Percentiles rank a stretch among this genome's conserved stretches.
phyloP scores from a whole-genome alignment of 805 yeast species.

The Starmerella scarabaei region DNA sequence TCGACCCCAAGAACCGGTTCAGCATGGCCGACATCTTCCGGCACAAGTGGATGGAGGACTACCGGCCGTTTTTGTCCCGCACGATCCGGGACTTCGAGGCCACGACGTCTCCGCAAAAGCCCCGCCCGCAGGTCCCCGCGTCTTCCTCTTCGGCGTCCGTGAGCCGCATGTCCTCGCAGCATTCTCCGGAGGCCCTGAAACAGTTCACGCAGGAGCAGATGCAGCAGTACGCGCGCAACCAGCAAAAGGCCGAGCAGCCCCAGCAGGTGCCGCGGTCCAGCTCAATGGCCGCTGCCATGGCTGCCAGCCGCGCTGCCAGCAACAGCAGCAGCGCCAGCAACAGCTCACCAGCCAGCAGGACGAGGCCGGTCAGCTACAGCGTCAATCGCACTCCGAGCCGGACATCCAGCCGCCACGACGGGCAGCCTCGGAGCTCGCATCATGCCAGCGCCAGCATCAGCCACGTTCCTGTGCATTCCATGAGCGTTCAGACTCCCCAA shows the following conservation, averaged over 20 bases:
- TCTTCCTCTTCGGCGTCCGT: conserved; percentile 1
- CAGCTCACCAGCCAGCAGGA: not conserved
- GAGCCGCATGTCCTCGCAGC: not conserved
- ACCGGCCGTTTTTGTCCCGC: conserved; percentile 66
- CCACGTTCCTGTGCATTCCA: no score
- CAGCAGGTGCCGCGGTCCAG: not conserved
- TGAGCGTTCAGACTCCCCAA: no score
- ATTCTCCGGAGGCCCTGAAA: not conserved
- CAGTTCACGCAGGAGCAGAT: no score
- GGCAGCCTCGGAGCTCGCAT: not conserved
- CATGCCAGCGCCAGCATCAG: conserved; percentile 1
- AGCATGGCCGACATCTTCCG: conserved; percentile 53
- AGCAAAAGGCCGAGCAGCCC: not conserved
- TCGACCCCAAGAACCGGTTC: conserved; percentile 72
- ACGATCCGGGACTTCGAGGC: conserved; percentile 84
- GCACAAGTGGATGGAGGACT: conserved; percentile 83
- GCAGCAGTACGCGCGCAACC: no score
- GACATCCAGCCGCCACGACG: conserved; percentile 4
- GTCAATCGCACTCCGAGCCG: conserved; percentile 1
- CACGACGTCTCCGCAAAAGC: conserved; percentile 12
- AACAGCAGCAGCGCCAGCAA: conserved; percentile 2
- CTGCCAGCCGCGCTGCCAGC: conserved; percentile 6
- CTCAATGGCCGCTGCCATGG: not conserved
- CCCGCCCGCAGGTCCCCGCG: not conserved
- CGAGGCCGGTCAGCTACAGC: not conserved